Base-by-base conservation (phyloP, 176 grass and related monocot species). In the Oryza coarctata region DNA sequence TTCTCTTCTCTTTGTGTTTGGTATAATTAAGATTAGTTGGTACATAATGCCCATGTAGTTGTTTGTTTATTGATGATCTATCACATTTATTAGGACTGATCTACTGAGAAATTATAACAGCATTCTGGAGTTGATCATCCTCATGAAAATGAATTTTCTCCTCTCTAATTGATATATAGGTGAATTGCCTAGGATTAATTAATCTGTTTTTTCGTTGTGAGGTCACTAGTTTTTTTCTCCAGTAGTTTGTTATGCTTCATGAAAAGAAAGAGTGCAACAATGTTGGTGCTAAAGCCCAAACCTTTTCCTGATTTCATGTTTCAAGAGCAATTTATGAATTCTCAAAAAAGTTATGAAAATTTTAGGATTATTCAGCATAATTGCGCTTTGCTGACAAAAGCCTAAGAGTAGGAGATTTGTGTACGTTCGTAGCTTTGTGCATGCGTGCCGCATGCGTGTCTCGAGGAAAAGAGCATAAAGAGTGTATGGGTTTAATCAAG, bases 401-500 rank as follows among this genome's bases (percentile, higher is more conserved):
- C 13, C 45, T 49, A 49, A 49, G 14, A 49, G 45, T 49, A 49
- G 15, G 45, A 14, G 45, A 18, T 49, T 49, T 49, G 45, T 17
- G 45, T 17, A 17, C 6, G 45, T 17, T 6, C 6, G 14, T 18
- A 18, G 45, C 45, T 74, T 49, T 64, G 38, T 13, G 9, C 43
- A 84, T 23, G 72, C 32, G 62, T 40, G 44, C 23, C 32, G 31
- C 62, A 7, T 28, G 63, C 44, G 44, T 76, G 73, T 76, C 82
- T 76, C 73, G 82, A 68, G 61, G 63, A 76, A 76, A 84, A 76
- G 45, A 84, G 45, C 9, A 73, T 50, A 50, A 73, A 32, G 25
- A 15, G 3, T 33, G 64, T 49, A 49, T 18, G 17, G 45, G 45
- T 49, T 17, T 17, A 49, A 49, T 49, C 45, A 49, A 0, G 4